Evolutionary conservation across 2,329 filamentous ascomycete species (phyloP), one percentile per base, ranked within the genome.

Genomic region (Colletotrichum trifolii): DNA sequence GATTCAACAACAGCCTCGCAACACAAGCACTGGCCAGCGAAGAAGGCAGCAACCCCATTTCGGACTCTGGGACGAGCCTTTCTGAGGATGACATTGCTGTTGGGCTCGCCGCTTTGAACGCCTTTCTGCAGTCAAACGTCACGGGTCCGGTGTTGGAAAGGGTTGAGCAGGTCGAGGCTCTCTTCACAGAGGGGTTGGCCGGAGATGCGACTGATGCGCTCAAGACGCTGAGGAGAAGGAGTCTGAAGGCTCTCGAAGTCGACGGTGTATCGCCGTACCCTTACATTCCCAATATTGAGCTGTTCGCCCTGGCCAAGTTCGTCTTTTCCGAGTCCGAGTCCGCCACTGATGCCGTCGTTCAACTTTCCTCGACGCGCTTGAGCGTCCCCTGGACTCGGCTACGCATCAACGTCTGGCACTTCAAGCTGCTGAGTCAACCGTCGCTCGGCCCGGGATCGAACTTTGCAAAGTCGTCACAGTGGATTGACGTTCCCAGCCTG

Each of bases 221-320:
- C 43, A 59, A 58, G 43, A 40, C 17, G 13, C 72, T 89, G 13
- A 82, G 85, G 59, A 82, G 83, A 67, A 77, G 83, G n/a, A 54
- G 60, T 6, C 42, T 60, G 4, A 53, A 46, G 15, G 87, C 86
- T 13, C 83, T 98, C 8, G 87, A 90, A 33, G 84, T 93, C 1
- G 96, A 99, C 75, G 96, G 96, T 10, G 90, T 96, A 49, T 90
- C 92, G 0, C 91, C 92, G 0, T 99, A 98, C 77, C 87, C 90
- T 52, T 85, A 97, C 63, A 94, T 94, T 17, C 93, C 94, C 1
- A 86, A 91, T 69, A 83, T 97, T 12, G 93, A 97, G 74, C 84
- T 98, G 1, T 91, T 98, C 67, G 90, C 89, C 68, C 81, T 97
- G 7, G 92, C 94, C 3, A 78, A 81, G 34, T 81, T 81, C 68